Conservation (phyloP, 495 filamentous ascomycete genomes). For the Penicillium antarcticum region DNA sequence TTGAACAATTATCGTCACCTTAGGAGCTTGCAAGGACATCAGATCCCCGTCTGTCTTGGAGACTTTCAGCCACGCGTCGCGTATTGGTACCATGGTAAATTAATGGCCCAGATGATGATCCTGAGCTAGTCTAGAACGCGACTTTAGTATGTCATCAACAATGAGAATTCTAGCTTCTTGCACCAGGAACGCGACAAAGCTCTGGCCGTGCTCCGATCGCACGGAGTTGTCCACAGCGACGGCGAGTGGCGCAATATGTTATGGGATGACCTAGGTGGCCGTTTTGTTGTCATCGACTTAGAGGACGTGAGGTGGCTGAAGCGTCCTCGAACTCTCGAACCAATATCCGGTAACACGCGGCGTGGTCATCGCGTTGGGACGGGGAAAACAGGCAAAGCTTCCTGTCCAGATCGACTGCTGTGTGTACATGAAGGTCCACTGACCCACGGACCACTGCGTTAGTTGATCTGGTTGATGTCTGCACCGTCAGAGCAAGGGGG, state of each 20-base stretch:
- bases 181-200: constrained; percentile 1
- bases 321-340: not conserved
- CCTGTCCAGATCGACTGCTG: not conserved
- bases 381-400: not conserved
- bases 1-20: no score
- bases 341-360: constrained; percentile 4
- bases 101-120: not conserved
- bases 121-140: constrained; percentile 4
- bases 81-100: constrained; percentile 20
- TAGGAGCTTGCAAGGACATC: constrained; percentile 6
- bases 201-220: constrained; percentile 1
- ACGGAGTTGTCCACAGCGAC: constrained; percentile 12
- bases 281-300: constrained; percentile 17
- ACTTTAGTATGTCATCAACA: constrained; percentile 1
- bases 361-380: constrained; percentile 1
- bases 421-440: not conserved
- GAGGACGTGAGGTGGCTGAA: constrained; percentile 19
- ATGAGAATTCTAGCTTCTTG: constrained; percentile 9
- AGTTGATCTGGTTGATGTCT: not conserved
- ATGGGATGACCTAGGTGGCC: constrained; percentile 4
- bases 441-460: not conserved
- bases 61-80: constrained; percentile 7
- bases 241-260: constrained; percentile 16
- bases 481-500: no score
- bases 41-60: constrained; percentile 18